Evolutionary conservation across 306 rosid genomes (phyloP), one percentile per base, ranked within the genome.

Genomic region (Astragalus glycyphyllos): DNA sequence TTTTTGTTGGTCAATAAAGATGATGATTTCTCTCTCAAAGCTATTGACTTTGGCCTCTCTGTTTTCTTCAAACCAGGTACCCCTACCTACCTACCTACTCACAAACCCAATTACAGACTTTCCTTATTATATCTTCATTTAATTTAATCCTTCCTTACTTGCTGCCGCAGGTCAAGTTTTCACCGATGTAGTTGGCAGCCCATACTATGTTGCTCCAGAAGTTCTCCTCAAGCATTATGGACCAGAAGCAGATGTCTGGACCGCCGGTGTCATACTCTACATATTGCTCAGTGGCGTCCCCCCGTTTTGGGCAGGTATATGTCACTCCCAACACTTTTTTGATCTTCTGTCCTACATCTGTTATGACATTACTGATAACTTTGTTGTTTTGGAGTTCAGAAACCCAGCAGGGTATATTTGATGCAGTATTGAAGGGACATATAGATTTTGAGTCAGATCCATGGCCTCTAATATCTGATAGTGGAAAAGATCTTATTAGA

Each of bases 141-240:
- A 50, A 68, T 62, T 6, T 6, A 40, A 5, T 38, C 11, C 16
- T 5, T 56, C 9, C 45, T 10, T 40, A 40, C 9, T 40, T 59
- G 14, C 56, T 78, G 51, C 62, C 60, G 66, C 89, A 92, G 98
- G 87, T 71, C 96, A 92, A 84, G 73, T 89, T 71, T 92, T 92
- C 90, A 84, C 98, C 26, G 98, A 92, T 64, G 98, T 92, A 64
- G 98, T 92, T 66, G 98, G 98, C 79, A 92, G 98, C 74, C 98
- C 98, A 2, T 92, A 92, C 79, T 92, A 92, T 79, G 98, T 92
- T 65, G 98, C 98, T 81, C 98, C 98, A 11, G 98, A 92, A 86
- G 98, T 92, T 81, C 98, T 92, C 61, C 96, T 89, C 56, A 92
- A 92, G 88, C 87, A 87, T 77, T 92, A 92, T 83, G 98, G 98